phyloP scores from a whole-genome alignment of 2,329 filamentous ascomycete genomes.

The Fusarium scirpi region DNA sequence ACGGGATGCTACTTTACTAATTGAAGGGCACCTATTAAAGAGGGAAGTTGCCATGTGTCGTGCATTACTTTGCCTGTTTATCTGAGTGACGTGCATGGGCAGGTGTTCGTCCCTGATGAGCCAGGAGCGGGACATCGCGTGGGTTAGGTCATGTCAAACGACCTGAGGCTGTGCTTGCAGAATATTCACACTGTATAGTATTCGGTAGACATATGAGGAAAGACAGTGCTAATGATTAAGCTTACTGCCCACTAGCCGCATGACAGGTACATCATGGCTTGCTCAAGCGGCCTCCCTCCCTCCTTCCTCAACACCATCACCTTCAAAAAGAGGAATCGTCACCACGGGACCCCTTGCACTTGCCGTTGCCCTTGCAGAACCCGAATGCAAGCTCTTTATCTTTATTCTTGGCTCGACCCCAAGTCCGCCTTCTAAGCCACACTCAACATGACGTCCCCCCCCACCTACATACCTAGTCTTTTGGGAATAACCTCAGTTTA shows the following conservation, averaged over 20 bases:
- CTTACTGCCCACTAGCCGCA: constrained; percentile 11
- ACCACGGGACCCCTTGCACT: constrained; percentile 42
- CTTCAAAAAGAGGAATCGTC: constrained; percentile 29
- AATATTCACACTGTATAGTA: not conserved
- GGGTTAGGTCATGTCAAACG: constrained; percentile 37
- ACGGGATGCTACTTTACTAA: constrained; percentile 12
- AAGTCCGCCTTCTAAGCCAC: constrained; percentile 10
- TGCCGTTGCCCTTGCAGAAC: constrained; percentile 20
- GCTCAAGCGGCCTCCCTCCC: constrained; percentile 28
- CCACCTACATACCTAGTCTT: not conserved
- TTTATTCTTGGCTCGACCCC: constrained; percentile 10
- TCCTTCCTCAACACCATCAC: constrained; percentile 29
- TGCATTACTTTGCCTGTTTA: constrained; percentile 26
- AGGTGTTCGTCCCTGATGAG: constrained; percentile 39
- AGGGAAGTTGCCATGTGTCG: constrained; percentile 24
- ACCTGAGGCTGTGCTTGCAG: constrained; percentile 20
- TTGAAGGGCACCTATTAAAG: constrained; percentile 25
- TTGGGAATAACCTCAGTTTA: constrained; percentile 26
- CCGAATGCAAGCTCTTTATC: constrained; percentile 23
- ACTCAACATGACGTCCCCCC: not conserved
- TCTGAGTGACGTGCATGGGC: constrained; percentile 41
- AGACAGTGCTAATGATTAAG: not conserved
- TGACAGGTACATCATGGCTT: constrained; percentile 30
- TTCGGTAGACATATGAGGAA: accelerated
- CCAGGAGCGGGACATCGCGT: constrained; percentile 37